Conservation (phyloP, 176 grass and related monocot genomes). For the Eleusine indica region DNA sequence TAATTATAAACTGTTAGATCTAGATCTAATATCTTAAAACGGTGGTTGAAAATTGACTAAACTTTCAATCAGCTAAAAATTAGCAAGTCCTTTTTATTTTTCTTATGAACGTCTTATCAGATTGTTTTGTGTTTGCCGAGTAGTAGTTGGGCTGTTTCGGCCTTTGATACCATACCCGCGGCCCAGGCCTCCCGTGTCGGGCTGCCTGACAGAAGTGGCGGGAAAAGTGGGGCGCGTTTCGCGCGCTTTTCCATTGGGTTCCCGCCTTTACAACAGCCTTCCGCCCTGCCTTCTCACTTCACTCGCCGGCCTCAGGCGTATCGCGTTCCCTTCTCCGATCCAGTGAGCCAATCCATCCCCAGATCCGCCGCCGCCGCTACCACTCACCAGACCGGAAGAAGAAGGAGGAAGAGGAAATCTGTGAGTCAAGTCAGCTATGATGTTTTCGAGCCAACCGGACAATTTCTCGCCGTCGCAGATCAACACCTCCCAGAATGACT, state of each 20-base stretch:
- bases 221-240: slow-evolving; percentile 2
- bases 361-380: slow-evolving; percentile 9
- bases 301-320: not conserved
- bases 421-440: slow-evolving; percentile 3
- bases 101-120: too few relatives aligned
- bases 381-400: not conserved
- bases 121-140: too few relatives aligned
- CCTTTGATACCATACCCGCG: too few relatives aligned
- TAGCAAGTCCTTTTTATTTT: too few relatives aligned
- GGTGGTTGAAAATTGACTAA: too few relatives aligned
- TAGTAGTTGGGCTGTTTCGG: too few relatives aligned
- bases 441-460: slow-evolving; percentile 52
- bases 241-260: not conserved
- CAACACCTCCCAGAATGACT: slow-evolving; percentile 49
- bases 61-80: too few relatives aligned
- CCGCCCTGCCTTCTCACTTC: too few relatives aligned
- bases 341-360: not conserved
- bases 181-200: not conserved
- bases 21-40: too few relatives aligned
- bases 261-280: slow-evolving; percentile 6
- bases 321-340: not conserved
- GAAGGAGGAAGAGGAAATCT: not conserved
- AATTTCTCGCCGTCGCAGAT: slow-evolving; percentile 51
- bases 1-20: too few relatives aligned
- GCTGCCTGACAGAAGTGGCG: slow-evolving; percentile 15